These are phyloP conservation scores for Rubia yunnanensis DNA, from an alignment of 257 asterid genomes.

Conservation along the genomic window DNA sequence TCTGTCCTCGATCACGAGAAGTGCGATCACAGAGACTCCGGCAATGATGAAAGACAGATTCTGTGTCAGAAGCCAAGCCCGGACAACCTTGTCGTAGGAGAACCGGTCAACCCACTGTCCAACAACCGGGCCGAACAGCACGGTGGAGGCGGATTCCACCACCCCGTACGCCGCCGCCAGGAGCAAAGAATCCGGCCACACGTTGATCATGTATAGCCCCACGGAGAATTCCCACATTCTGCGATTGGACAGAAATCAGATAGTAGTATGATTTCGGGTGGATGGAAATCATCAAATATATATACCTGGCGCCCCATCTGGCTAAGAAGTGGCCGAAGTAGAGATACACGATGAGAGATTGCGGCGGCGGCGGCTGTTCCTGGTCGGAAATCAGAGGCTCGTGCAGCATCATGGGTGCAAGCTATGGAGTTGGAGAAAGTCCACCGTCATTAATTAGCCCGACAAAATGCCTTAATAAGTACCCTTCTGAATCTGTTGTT, in stretches of 20 bases:
- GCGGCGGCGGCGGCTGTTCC: constrained; percentile 2
- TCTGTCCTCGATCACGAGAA: constrained; percentile 38
- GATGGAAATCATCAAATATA: neutral
- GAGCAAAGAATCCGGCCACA: constrained; percentile 80
- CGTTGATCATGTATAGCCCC: constrained; percentile 78
- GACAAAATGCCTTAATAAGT: neutral
- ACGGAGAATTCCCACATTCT: constrained; percentile 99
- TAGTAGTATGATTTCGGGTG: neutral
- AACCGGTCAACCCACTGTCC: constrained; percentile 65
- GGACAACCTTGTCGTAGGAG: constrained; percentile 58
- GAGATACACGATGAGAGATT: constrained; percentile 21
- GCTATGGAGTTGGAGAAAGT: neutral
- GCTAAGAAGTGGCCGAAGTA: constrained; percentile 84
- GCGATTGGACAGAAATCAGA: neutral
- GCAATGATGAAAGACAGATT: constrained; percentile 68
- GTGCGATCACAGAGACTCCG: constrained; percentile 69
- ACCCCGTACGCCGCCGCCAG: constrained; percentile 84
- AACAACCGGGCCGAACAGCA: constrained; percentile 59
- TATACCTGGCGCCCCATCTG: constrained; percentile 97
- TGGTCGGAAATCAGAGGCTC: constrained; percentile 3
- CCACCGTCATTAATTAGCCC: neutral
- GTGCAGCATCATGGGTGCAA: constrained; percentile 3
- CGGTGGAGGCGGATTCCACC: constrained; percentile 70
- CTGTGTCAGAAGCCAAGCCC: constrained; percentile 62
- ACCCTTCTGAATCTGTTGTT: too few species aligned